Percentiles rank a stretch among this genome's conserved stretches.
These are phyloP conservation scores for Anisodus acutangulus DNA, from an alignment of 257 asterid species.

Conservation along the genomic window DNA sequence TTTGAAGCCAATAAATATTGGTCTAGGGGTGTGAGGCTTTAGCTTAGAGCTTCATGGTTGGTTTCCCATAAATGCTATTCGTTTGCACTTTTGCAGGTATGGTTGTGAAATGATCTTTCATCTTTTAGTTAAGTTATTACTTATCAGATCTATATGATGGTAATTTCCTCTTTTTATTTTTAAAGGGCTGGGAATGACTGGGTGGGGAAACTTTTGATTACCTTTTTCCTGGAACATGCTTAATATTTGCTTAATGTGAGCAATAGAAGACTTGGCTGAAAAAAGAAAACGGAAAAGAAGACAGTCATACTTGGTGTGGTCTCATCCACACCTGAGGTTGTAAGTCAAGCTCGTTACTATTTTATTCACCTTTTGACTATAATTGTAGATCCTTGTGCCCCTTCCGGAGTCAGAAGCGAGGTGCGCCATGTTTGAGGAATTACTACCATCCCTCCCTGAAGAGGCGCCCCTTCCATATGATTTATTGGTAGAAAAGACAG, in stretches of 20 bases:
- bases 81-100: not conserved
- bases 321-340: not conserved
- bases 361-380: conserved; percentile 26
- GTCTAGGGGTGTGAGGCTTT: not conserved
- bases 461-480: conserved; percentile 73
- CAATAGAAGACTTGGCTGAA: conserved; percentile 13
- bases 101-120: not conserved
- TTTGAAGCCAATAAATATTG: not conserved
- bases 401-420: conserved; percentile 97
- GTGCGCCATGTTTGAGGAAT: conserved; percentile 83
- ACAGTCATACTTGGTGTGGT: not conserved
- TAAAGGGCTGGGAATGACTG: not conserved
- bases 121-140: not conserved
- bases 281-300: not conserved
- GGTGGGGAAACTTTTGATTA: conserved; percentile 8
- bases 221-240: not conserved
- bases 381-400: conserved; percentile 82
- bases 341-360: conserved; percentile 3
- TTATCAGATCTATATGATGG: not conserved
- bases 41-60: not conserved
- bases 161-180: not conserved
- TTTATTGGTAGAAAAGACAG: conserved; percentile 68
- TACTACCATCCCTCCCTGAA: conserved; percentile 59
- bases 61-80: not conserved
- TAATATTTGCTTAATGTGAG: not conserved